These are phyloP conservation scores for Royoungia palumana DNA, from an alignment of 768 basidiomycete genomes.

Conservation along the genomic window DNA sequence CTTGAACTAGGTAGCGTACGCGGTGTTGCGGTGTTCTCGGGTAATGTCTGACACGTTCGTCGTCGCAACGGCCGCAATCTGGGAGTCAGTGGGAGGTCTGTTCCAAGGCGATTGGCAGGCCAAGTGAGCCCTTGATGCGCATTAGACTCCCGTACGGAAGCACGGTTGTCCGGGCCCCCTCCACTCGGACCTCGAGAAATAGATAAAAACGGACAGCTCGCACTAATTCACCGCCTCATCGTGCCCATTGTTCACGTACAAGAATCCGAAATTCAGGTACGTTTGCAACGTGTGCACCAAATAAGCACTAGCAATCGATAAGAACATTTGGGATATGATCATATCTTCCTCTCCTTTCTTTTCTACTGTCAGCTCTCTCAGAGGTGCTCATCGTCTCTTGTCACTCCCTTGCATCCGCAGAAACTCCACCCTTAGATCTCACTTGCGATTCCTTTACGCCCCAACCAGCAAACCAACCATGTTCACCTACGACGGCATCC, in stretches of 20 bases:
- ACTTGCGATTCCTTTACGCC: slow-evolving; percentile 8
- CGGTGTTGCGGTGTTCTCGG: slow-evolving; percentile 3
- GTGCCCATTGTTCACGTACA: slow-evolving; percentile 8
- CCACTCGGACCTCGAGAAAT: too few species aligned
- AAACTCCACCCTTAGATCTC: slow-evolving; percentile 1
- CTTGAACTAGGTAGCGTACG: slow-evolving; percentile 5
- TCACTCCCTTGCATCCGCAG: slow-evolving; percentile 5
- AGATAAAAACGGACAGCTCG: slow-evolving; percentile 10
- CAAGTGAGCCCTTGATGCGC: background rate
- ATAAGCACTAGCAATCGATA: slow-evolving; percentile 15
- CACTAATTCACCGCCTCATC: slow-evolving; percentile 5
- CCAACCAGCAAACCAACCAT: slow-evolving; percentile 30
- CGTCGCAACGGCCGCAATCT: slow-evolving; percentile 2
- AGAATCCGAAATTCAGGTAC: slow-evolving; percentile 16
- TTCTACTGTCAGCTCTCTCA: slow-evolving; percentile 15
- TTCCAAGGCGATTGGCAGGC: slow-evolving; percentile 11
- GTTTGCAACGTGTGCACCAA: slow-evolving; percentile 8
- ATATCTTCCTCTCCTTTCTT: slow-evolving; percentile 3
- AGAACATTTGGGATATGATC: slow-evolving; percentile 10
- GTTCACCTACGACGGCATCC: slow-evolving; percentile 58
- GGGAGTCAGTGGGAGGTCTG: background rate
- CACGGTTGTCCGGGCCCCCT: too few species aligned
- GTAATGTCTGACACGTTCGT: slow-evolving; percentile 29
- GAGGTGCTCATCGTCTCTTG: slow-evolving; percentile 12
- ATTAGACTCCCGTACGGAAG: too few species aligned